phyloP scores from a whole-genome alignment of 805 yeast genomes.

The Schwanniomyces sp. region DNA sequence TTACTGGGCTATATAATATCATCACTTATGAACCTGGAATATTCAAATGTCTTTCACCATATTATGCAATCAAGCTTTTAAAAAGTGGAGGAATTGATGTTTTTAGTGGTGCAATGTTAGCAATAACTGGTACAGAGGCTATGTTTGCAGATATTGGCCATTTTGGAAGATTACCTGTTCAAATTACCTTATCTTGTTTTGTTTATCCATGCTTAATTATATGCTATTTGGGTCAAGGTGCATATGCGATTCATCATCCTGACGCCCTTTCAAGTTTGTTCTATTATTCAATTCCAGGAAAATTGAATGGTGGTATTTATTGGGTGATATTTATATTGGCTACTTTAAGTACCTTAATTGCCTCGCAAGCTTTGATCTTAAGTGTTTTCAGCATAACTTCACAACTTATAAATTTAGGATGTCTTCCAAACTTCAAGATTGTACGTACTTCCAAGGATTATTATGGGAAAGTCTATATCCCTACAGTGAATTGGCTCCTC shows the following conservation, averaged over 20 bases:
- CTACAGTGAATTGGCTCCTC: slow-evolving; percentile 48
- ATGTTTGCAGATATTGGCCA: slow-evolving; percentile 66
- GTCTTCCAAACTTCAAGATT: slow-evolving; percentile 51
- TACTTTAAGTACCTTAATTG: slow-evolving; percentile 55
- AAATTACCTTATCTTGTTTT: slow-evolving; percentile 42
- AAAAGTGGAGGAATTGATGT: slow-evolving; percentile 40
- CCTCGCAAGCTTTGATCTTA: slow-evolving; percentile 59
- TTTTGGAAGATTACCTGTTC: slow-evolving; percentile 51
- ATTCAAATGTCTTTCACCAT: slow-evolving; percentile 50
- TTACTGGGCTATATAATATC: slow-evolving; percentile 49
- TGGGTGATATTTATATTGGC: slow-evolving; percentile 56
- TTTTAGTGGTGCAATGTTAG: slow-evolving; percentile 52
- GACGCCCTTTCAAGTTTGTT: slow-evolving; percentile 42
- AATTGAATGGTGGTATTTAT: slow-evolving; percentile 40
- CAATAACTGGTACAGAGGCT: slow-evolving; percentile 61
- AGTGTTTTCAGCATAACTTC: slow-evolving; percentile 54
- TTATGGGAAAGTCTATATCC: slow-evolving; percentile 54
- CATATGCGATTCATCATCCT: slow-evolving; percentile 45
- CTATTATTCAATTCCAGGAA: slow-evolving; percentile 53
- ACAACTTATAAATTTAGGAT: slow-evolving; percentile 54
- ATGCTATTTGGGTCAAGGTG: slow-evolving; percentile 60
- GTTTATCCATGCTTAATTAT: slow-evolving; percentile 55
- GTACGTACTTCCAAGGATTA: slow-evolving; percentile 44
- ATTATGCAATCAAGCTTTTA: slow-evolving; percentile 48
- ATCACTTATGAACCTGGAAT: slow-evolving; percentile 40